These are phyloP conservation scores for Agarophyton chilense DNA, from an alignment of 23 red algal species.

Conservation along the genomic window DNA sequence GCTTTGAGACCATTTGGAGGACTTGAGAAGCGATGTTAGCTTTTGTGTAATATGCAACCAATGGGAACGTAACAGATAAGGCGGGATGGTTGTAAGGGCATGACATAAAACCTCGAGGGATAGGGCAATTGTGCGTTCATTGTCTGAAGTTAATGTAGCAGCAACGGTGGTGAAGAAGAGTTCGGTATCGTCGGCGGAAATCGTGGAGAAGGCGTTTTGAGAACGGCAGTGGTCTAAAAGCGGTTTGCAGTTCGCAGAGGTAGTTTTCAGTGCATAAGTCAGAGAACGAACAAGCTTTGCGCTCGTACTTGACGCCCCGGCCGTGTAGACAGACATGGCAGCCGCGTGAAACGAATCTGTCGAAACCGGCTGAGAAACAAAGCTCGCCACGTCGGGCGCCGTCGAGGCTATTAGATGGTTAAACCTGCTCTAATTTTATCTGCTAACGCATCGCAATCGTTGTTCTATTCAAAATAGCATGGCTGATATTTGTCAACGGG, in stretches of 20 bases:
- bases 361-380: background rate
- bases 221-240: background rate
- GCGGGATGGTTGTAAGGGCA: background rate
- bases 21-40: constrained; percentile 17
- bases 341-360: background rate
- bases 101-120: background rate
- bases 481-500: background rate
- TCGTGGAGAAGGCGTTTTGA: background rate
- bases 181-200: background rate
- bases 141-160: background rate
- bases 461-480: background rate
- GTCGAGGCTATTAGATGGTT: background rate
- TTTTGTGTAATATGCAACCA: background rate
- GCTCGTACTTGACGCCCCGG: background rate
- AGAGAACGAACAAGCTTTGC: constrained; percentile 1
- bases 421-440: no score
- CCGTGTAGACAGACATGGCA: background rate
- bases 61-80: background rate
- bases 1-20: background rate
- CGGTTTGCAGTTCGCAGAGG: constrained; percentile 1
- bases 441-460: no score
- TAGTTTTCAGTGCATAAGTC: background rate
- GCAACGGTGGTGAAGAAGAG: background rate
- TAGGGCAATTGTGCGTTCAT: background rate
- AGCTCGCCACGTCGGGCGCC: background rate